Percentiles rank a stretch among this genome's conserved stretches.
phyloP scores from a whole-genome alignment of 2,329 filamentous ascomycete species.

The Lecanoromycetidae sp. region DNA sequence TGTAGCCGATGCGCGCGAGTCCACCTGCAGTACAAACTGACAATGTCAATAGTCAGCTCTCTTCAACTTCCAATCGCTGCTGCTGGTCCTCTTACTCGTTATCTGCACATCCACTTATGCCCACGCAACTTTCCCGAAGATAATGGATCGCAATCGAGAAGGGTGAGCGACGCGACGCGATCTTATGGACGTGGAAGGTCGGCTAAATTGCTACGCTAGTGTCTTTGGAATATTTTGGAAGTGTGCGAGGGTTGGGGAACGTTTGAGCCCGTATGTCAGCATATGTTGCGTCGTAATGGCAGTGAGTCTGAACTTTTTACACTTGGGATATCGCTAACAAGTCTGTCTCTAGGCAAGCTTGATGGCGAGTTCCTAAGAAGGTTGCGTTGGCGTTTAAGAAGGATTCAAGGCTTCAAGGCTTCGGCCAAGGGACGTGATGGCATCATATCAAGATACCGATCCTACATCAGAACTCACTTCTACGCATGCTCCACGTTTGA shows the following conservation, averaged over 20 bases:
- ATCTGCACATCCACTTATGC: slow-evolving; percentile 94
- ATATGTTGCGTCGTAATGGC: slow-evolving; percentile 91
- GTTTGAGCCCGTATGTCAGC: slow-evolving; percentile 89
- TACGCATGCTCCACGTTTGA: no score
- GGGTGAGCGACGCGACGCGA: slow-evolving; percentile 45
- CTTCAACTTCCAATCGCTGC: slow-evolving; percentile 96
- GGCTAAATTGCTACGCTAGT: slow-evolving; percentile 31
- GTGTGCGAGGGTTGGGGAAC: slow-evolving; percentile 79
- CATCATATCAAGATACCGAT: no score
- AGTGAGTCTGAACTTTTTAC: slow-evolving; percentile 36
- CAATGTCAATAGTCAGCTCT: slow-evolving; percentile 60
- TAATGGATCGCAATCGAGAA: slow-evolving; percentile 87
- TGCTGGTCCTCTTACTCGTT: slow-evolving; percentile 84
- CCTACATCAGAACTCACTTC: no score
- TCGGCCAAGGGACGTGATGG: background rate
- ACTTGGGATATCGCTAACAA: background rate
- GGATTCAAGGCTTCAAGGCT: background rate
- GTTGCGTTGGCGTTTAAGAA: background rate
- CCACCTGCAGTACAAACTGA: background rate
- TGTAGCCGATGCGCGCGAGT: background rate
- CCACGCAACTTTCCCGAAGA: slow-evolving; percentile 75
- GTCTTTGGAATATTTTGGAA: slow-evolving; percentile 91
- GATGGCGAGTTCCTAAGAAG: slow-evolving; percentile 15
- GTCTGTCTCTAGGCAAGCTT: slow-evolving; percentile 8
- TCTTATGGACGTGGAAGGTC: background rate